Conservation (phyloP, 257 asterid genomes). For the Solanum gandarillasii region DNA sequence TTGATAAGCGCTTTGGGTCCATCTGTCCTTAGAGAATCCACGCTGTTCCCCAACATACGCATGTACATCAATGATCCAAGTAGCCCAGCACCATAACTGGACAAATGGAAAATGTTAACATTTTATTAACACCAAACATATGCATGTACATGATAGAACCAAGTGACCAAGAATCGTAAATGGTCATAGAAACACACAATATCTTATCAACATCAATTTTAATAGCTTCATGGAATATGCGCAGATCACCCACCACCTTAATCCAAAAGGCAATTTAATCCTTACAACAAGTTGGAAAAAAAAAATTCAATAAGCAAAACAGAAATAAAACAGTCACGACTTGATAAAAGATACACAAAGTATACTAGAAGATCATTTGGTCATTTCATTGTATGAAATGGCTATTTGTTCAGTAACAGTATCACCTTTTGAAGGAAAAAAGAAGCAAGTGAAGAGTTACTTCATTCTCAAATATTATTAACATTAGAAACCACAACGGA, state of each 20-base stretch:
- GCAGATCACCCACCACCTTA: background rate
- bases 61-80: slow-evolving; percentile 82
- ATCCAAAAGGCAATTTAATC: background rate
- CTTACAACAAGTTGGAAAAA: background rate
- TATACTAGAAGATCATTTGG: background rate
- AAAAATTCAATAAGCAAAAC: background rate
- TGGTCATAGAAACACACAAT: background rate
- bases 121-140: slow-evolving; percentile 44
- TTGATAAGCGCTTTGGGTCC: slow-evolving; percentile 79
- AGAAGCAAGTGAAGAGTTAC: background rate
- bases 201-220: background rate
- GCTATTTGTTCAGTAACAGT: background rate
- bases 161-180: slow-evolving; percentile 54
- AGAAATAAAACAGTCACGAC: background rate
- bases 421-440: background rate
- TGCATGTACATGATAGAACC: slow-evolving; percentile 77
- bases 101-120: background rate
- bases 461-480: background rate
- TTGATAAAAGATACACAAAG: background rate
- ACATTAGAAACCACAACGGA: background rate
- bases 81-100: slow-evolving; percentile 70
- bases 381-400: background rate
- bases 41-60: slow-evolving; percentile 81
- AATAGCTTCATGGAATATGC: background rate
- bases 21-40: slow-evolving; percentile 72